These are phyloP conservation scores for Agrocybe pediades DNA, from an alignment of 768 basidiomycete species.

Conservation along the genomic window DNA sequence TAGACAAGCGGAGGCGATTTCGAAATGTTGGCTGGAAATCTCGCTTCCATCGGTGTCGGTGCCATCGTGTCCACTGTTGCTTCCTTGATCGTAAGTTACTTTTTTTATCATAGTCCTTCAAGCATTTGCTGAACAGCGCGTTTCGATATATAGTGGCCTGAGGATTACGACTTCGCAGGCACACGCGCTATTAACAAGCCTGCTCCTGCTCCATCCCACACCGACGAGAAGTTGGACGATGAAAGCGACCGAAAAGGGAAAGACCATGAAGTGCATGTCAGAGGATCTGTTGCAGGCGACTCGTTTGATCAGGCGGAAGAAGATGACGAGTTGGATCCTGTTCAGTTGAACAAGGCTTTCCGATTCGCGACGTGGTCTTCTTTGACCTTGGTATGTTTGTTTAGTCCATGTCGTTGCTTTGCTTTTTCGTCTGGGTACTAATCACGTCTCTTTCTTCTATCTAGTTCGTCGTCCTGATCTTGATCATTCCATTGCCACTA, in stretches of 20 bases:
- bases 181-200: conserved; percentile 76
- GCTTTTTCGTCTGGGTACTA: not conserved
- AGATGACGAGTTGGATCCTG: conserved; percentile 66
- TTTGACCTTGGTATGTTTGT: conserved; percentile 53
- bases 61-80: conserved; percentile 69
- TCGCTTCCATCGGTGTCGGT: conserved; percentile 82
- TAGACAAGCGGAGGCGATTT: conserved; percentile 54
- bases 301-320: conserved; percentile 37
- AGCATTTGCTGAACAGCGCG: not conserved
- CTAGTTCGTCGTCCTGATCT: conserved; percentile 62
- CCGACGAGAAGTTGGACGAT: conserved; percentile 31
- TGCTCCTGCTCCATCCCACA: conserved; percentile 4
- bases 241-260: conserved; percentile 35
- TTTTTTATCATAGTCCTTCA: not conserved
- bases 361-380: conserved; percentile 80
- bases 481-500: conserved; percentile 82
- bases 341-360: conserved; percentile 71
- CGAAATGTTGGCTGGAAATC: conserved; percentile 86
- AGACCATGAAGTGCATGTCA: conserved; percentile 20
- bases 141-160: conserved; percentile 67
- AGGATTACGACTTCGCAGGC: conserved; percentile 76
- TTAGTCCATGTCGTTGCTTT: not conserved
- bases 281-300: conserved; percentile 34
- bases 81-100: conserved; percentile 60
- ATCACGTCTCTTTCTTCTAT: not conserved